Percentiles rank a stretch among this genome's conserved stretches.
phyloP scores from a whole-genome alignment of 202 grass and related monocot species.

The Carex sylvatica region DNA sequence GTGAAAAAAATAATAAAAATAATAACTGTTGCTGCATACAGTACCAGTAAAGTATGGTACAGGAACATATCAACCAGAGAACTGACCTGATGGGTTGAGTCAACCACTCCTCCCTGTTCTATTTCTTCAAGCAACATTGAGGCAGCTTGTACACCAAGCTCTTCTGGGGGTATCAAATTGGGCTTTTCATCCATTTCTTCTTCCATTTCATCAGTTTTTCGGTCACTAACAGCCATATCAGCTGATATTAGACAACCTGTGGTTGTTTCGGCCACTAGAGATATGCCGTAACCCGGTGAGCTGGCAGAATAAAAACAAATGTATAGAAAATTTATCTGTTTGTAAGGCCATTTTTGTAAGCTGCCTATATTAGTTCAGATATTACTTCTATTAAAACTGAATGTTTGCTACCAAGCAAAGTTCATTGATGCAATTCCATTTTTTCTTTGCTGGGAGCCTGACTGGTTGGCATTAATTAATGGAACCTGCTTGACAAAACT shows the following conservation, averaged over 20 bases:
- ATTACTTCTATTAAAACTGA: not conserved
- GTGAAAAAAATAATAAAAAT: not conserved
- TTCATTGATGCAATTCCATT: constrained; percentile 2
- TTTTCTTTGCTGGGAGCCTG: not conserved
- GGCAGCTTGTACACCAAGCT: constrained; percentile 80
- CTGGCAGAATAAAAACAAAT: constrained; percentile 39
- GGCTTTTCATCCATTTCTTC: constrained; percentile 59
- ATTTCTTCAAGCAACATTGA: constrained; percentile 77
- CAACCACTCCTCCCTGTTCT: constrained; percentile 83
- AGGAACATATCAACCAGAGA: not conserved
- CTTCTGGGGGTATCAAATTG: constrained; percentile 68
- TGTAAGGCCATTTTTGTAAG: not conserved
- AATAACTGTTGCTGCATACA: not conserved
- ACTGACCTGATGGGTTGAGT: constrained; percentile 86
- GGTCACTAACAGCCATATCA: constrained; percentile 54
- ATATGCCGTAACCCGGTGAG: constrained; percentile 86
- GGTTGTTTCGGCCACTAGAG: constrained; percentile 91
- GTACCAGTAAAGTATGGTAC: not conserved
- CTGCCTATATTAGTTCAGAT: not conserved
- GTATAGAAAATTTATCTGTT: not conserved
- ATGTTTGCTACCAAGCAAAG: not conserved
- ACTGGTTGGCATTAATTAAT: not conserved
- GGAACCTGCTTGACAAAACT: not conserved
- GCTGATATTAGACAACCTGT: constrained; percentile 77
- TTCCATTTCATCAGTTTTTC: constrained; percentile 60